phyloP scores from a whole-genome alignment of 352 stramenopile genomes.

The Thraustotheca clavata region DNA sequence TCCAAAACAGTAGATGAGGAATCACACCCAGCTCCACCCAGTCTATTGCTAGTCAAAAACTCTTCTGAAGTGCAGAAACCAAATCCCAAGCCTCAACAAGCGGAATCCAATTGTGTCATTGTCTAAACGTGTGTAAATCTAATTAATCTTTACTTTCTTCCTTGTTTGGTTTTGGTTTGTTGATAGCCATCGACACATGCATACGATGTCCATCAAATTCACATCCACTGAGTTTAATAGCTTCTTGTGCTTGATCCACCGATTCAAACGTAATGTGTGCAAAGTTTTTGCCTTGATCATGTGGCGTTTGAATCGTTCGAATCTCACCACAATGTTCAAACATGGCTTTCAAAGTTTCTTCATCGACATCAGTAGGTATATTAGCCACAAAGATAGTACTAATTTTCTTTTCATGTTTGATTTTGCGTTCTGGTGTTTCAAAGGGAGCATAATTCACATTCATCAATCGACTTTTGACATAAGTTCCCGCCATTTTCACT shows the following conservation, averaged over 20 bases:
- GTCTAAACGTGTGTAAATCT: too few relatives aligned
- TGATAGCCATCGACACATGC: conserved; percentile 2
- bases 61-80: too few relatives aligned
- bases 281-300: conserved; percentile 85
- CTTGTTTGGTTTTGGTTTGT: background rate
- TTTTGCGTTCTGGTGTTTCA: conserved; percentile 34
- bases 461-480: background rate
- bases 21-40: too few relatives aligned
- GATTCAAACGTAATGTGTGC: conserved; percentile 11
- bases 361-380: conserved; percentile 88
- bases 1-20: too few relatives aligned
- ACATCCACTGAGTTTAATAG: background rate
- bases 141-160: too few relatives aligned
- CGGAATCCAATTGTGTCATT: too few relatives aligned
- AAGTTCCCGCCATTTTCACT: background rate
- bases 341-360: conserved; percentile 86
- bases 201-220: conserved; percentile 3
- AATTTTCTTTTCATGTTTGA: too few relatives aligned
- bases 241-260: background rate
- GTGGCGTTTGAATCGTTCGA: conserved; percentile 88
- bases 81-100: too few relatives aligned
- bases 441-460: conserved; percentile 9
- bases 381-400: conserved; percentile 97
- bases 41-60: too few relatives aligned
- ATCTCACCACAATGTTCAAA: conserved; percentile 97